Conservation (phyloP, 208 protist species). For the Wallacemonas rigidus region DNA sequence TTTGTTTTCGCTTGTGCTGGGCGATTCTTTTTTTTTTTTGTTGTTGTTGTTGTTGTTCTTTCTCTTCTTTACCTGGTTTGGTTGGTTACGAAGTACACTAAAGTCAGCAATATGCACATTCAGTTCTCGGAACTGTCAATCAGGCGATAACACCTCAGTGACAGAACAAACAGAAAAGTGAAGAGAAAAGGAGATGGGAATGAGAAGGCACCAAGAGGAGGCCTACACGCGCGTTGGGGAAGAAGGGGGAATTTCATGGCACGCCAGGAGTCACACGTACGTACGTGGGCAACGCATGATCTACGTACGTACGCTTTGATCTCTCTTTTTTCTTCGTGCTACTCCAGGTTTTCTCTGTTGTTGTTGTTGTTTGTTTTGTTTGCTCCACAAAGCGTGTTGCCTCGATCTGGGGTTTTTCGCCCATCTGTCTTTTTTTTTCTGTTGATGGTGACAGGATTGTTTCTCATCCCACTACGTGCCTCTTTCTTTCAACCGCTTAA, state of each 20-base stretch:
- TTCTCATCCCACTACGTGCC: too few species aligned
- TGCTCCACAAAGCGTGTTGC: not conserved
- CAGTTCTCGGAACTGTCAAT: not conserved
- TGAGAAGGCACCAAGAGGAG: not conserved
- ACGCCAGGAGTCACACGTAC: not conserved
- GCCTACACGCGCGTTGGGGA: not conserved
- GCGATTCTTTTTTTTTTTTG: not conserved
- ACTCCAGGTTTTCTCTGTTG: slow-evolving; percentile 5
- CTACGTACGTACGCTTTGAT: not conserved
- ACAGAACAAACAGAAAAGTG: slow-evolving; percentile 11
- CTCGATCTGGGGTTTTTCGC: not conserved
- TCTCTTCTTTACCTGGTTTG: slow-evolving; percentile 10
- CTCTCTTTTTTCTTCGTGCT: slow-evolving; percentile 4
- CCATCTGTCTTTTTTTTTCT: not conserved
- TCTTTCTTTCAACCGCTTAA: too few species aligned
- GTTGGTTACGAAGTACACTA: not conserved
- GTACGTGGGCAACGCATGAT: not conserved
- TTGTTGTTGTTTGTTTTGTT: not conserved
- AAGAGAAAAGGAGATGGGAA: slow-evolving; percentile 14
- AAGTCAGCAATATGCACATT: not conserved
- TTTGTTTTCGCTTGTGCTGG: too few species aligned
- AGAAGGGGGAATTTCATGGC: not conserved
- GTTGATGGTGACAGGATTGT: not conserved
- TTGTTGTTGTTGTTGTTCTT: slow-evolving; percentile 18
- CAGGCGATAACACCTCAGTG: not conserved